Conservation (phyloP, 2,329 filamentous ascomycete genomes). For the Aspergillus tubingensis region DNA sequence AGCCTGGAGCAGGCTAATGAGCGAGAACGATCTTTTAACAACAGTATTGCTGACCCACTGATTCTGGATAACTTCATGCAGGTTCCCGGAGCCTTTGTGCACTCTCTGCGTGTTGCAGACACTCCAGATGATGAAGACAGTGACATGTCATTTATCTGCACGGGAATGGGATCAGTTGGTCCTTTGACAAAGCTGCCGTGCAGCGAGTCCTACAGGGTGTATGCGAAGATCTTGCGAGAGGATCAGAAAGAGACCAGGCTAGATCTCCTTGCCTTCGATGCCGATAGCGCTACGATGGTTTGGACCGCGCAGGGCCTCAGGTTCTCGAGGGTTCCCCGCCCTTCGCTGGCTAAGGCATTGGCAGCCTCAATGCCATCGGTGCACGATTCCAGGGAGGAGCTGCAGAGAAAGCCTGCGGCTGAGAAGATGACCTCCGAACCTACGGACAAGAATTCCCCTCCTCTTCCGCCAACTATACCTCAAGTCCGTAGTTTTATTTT, state of each 20-base stretch:
- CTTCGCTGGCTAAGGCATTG: not conserved
- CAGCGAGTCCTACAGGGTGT: not conserved
- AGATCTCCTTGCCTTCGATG: not conserved
- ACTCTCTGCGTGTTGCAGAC: not conserved
- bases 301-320: not conserved
- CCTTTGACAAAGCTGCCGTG: not conserved
- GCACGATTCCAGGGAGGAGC: no score
- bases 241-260: not conserved
- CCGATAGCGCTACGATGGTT: not conserved
- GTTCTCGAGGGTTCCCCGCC: not conserved
- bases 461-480: no score
- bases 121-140: not conserved
- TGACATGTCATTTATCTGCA: not conserved
- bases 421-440: not conserved
- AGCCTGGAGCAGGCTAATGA: not conserved
- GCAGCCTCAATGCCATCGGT: not conserved
- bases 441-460: not conserved
- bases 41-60: not conserved
- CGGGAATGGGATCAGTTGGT: not conserved
- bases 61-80: not conserved
- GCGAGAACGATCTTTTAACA: not conserved
- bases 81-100: not conserved
- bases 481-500: not conserved
- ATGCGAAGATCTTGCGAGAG: not conserved
- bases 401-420: not conserved